Evolutionary conservation across 805 yeast species (phyloP).

Genomic region (Kodamaea jinghongensis): DNA sequence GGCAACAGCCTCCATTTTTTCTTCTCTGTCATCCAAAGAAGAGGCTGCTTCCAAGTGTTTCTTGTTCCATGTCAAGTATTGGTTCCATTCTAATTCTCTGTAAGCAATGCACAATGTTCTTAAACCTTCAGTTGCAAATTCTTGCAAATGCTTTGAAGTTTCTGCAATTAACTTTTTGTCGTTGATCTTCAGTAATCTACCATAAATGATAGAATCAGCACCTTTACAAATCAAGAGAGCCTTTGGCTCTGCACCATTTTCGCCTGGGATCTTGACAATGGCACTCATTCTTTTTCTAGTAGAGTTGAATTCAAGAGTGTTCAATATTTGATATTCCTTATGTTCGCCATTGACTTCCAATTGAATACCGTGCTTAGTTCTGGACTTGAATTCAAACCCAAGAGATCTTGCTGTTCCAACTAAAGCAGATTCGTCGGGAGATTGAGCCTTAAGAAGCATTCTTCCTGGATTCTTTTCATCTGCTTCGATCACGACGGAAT

Average conservation of each 20-base stretch:
- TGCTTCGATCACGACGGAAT: conserved; percentile 70
- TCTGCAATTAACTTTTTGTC: conserved; percentile 49
- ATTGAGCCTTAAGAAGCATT: conserved; percentile 65
- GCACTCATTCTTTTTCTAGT: conserved; percentile 89
- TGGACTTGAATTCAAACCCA: conserved; percentile 64
- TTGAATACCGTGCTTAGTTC: conserved; percentile 66
- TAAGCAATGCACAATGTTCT: conserved; percentile 81
- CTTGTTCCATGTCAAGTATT: conserved; percentile 61
- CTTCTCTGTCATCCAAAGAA: conserved; percentile 62
- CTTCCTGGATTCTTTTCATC: conserved; percentile 59
- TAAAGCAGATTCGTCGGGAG: conserved; percentile 85
- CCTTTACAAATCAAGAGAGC: conserved; percentile 77
- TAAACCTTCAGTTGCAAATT: conserved; percentile 79
- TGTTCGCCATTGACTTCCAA: conserved; percentile 67
- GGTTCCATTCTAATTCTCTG: conserved; percentile 59
- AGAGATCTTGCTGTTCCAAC: conserved; percentile 78
- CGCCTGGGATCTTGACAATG: conserved; percentile 61
- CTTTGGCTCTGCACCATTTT: conserved; percentile 32
- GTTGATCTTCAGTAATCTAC: conserved; percentile 50
- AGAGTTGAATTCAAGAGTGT: conserved; percentile 74
- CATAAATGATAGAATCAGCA: conserved; percentile 78
- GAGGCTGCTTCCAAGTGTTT: conserved; percentile 66
- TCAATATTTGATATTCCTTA: conserved; percentile 69
- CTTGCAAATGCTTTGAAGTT: conserved; percentile 73
- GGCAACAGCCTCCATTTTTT: conserved; percentile 69